Base-by-base conservation (phyloP, 73 alveolate species). In the Paramecium caudatum region DNA sequence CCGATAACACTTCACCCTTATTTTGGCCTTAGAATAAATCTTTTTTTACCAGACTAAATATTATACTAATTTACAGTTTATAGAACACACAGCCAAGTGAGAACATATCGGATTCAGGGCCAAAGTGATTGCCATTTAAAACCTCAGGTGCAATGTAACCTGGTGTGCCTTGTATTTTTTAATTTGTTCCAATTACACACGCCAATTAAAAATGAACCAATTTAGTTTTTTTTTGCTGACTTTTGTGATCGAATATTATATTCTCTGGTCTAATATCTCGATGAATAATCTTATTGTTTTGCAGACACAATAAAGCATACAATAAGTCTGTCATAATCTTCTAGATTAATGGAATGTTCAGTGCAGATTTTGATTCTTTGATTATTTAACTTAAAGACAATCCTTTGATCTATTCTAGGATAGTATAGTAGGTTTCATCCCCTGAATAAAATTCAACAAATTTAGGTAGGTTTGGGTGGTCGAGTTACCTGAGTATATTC, bases 91-190 rank as follows among this genome's bases (percentile, higher is more conserved):
- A 61, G 33, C 93, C 93, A 7, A 86, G 43, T 0, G 93, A 61
- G 65, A 86, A 86, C 34, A 86, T 41, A 63, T 86, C 93, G 21
- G 46, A 55, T 55, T 55, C 41, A 55, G 46, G 30, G 23, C 80
- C 80, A 21, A 27, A 55, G 23, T 55, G 12, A 10, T 55, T 12
- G 12, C 30, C 80, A 27, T 27, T 10, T 27, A 55, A 55, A 1
- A 70, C 36, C 47, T 86, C 93, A 13, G 93, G 93, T 2, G 93
- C 93, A 19, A 63, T 78, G 41, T 62, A 86, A 10, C 93, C 93
- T 34, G 93, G 93, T 41, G 87, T 63, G 17, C 93, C 93, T 10
- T 74, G 41, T 17, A 37, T 86, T 4, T 61, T 41, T 21, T 15
- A 30, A 63, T 63, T 61, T 8, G 87, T 33, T 61, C 80, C 63